phyloP scores from a whole-genome alignment of 2,329 filamentous ascomycete species.

The Sordariomycetes sp. region DNA sequence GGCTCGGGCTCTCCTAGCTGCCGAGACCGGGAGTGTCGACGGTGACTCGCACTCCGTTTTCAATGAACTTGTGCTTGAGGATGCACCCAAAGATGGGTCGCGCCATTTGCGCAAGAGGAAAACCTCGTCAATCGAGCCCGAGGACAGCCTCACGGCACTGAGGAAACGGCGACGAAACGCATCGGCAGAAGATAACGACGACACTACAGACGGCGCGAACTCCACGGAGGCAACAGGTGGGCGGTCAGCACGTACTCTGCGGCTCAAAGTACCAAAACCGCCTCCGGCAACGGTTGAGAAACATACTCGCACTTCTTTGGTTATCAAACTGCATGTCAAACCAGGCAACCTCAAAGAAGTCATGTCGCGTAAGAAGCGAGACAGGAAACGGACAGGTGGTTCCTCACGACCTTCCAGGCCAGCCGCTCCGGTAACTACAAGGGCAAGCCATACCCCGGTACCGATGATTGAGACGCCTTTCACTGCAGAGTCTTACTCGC shows the following conservation, averaged over 20 bases:
- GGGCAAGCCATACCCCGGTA: slow-evolving; percentile 7
- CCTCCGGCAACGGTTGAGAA: slow-evolving; percentile 31
- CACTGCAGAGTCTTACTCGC: slow-evolving; percentile 52
- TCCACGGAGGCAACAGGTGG: slow-evolving; percentile 17
- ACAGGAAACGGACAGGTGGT: slow-evolving; percentile 15
- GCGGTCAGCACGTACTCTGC: slow-evolving; percentile 46
- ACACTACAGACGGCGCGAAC: slow-evolving; percentile 21
- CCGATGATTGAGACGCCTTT: slow-evolving; percentile 43
- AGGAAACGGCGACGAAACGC: slow-evolving; percentile 45
- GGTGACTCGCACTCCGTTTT: slow-evolving; percentile 56
- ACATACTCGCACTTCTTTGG: slow-evolving; percentile 21
- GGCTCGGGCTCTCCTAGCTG: slow-evolving; percentile 62
- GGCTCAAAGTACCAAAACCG: slow-evolving; percentile 37
- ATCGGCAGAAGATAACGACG: slow-evolving; percentile 28
- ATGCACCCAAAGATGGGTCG: slow-evolving; percentile 67
- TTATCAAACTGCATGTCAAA: slow-evolving; percentile 25
- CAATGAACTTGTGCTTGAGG: slow-evolving; percentile 61
- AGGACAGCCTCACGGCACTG: slow-evolving; percentile 42
- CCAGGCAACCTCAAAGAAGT: slow-evolving; percentile 28
- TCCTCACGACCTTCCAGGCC: slow-evolving; percentile 14
- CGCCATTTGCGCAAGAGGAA: slow-evolving; percentile 78
- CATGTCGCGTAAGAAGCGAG: slow-evolving; percentile 22
- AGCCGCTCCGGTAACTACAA: slow-evolving; percentile 9
- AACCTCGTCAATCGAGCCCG: slow-evolving; percentile 58
- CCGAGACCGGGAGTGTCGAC: slow-evolving; percentile 34